Conservation (phyloP, 2,329 filamentous ascomycete genomes). For the Monilinia fructicola region DNA sequence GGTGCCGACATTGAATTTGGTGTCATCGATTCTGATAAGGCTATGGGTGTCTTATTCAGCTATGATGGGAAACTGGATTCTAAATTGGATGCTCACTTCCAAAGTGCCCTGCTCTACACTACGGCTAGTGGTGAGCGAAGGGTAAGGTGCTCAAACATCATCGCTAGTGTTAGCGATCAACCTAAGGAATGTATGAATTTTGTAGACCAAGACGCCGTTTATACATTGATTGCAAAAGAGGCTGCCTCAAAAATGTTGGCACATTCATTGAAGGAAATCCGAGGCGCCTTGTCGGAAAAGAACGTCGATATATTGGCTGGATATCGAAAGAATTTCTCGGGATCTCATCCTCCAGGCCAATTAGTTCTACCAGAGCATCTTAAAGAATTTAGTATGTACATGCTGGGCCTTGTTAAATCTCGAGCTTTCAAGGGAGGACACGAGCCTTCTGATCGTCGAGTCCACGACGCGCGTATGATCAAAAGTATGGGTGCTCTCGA, state of each 20-base stretch:
- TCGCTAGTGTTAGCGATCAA: conserved; percentile 86
- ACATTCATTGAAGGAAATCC: conserved; percentile 79
- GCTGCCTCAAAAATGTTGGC: conserved; percentile 78
- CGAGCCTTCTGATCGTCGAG: conserved; percentile 85
- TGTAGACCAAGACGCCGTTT: conserved; percentile 92
- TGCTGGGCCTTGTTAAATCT: conserved; percentile 84
- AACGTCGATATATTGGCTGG: conserved; percentile 88
- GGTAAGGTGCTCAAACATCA: conserved; percentile 89
- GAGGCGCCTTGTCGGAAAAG: conserved; percentile 81
- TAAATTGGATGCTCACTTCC: conserved; percentile 96
- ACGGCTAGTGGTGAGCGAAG: conserved; percentile 84
- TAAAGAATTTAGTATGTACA: conserved; percentile 96
- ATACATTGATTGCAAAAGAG: conserved; percentile 87
- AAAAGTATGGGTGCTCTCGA: conserved; percentile 84
- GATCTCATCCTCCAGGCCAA: conserved; percentile 83
- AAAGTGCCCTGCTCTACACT: conserved; percentile 91
- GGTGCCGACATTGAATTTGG: conserved; percentile 94
- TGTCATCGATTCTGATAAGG: conserved; percentile 89
- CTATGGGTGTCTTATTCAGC: conserved; percentile 84
- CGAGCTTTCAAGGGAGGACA: conserved; percentile 90
- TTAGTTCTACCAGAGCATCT: conserved; percentile 93
- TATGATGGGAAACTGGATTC: conserved; percentile 98
- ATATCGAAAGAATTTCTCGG: conserved; percentile 88
- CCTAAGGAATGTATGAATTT: conserved; percentile 85
- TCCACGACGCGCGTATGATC: conserved; percentile 89